Conservation (phyloP, 371 early-diverging fungal species). For the Thermomucor indicae-seudaticae region DNA sequence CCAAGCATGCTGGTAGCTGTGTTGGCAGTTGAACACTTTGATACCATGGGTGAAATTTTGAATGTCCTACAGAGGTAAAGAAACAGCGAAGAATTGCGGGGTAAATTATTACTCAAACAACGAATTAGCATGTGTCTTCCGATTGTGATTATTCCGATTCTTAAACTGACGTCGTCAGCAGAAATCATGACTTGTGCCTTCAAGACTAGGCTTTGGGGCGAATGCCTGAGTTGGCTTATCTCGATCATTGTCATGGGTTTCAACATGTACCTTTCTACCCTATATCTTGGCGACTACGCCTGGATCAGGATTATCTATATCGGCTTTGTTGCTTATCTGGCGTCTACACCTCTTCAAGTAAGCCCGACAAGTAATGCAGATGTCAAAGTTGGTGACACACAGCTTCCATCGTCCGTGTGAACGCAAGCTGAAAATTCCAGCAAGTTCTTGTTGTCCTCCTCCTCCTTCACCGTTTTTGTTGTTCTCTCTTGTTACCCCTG, state of each 20-base stretch:
- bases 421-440: too few species aligned
- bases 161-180: conserved; percentile 49
- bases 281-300: conserved; percentile 9
- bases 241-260: conserved; percentile 50
- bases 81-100: neutral
- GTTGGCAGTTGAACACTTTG: conserved; percentile 56
- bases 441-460: too few species aligned
- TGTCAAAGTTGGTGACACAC: too few species aligned
- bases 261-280: conserved; percentile 46
- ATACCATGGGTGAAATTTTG: conserved; percentile 64
- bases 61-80: conserved; percentile 65
- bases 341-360: too few species aligned
- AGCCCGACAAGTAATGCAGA: too few species aligned
- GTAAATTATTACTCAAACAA: neutral
- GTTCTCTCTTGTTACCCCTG: too few species aligned
- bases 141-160: conserved; percentile 65
- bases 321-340: too few species aligned
- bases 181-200: conserved; percentile 46
- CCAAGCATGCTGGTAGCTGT: conserved; percentile 67
- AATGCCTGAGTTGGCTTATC: conserved; percentile 26
- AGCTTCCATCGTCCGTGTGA: too few species aligned
- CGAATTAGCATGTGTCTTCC: conserved; percentile 66
- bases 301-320: too few species aligned
- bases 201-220: neutral
- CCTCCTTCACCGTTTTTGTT: too few species aligned